These are phyloP conservation scores for Magnusiomyces clavatus DNA, from an alignment of 1,139 yeast species.

Conservation along the genomic window DNA sequence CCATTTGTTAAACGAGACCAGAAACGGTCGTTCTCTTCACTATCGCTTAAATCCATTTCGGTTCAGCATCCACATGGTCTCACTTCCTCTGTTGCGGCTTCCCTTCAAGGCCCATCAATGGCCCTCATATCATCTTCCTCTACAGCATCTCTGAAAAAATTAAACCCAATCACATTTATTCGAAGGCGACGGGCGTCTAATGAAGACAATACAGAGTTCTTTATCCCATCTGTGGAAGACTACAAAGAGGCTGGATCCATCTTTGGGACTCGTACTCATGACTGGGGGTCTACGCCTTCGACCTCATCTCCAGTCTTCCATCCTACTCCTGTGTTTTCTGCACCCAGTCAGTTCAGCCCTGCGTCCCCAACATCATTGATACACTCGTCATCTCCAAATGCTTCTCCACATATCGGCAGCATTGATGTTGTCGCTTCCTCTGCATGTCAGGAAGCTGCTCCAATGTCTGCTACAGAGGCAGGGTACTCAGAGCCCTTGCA, in stretches of 20 bases:
- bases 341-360: constrained; percentile 1
- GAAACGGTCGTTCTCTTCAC: not conserved
- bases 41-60: not conserved
- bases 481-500: not conserved
- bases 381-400: constrained; percentile 1
- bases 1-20: not conserved
- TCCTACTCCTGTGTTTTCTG: constrained; percentile 10
- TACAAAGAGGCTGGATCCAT: constrained; percentile 28
- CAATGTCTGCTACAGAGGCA: not conserved
- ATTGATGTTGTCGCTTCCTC: not conserved
- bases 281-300: constrained; percentile 24
- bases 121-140: not conserved
- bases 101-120: too few relatives aligned
- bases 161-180: constrained; percentile 23
- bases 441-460: not conserved
- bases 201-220: constrained; percentile 3
- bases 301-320: constrained; percentile 8
- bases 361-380: not conserved
- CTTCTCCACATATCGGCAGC: not conserved
- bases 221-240: constrained; percentile 15
- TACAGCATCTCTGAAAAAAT: constrained; percentile 20
- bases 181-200: constrained; percentile 11
- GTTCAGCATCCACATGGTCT: constrained; percentile 1
- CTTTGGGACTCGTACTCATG: constrained; percentile 30
- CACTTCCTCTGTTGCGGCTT: constrained; percentile 5